Base-by-base conservation (phyloP, 768 basidiomycete species). In the Russula virescens region DNA sequence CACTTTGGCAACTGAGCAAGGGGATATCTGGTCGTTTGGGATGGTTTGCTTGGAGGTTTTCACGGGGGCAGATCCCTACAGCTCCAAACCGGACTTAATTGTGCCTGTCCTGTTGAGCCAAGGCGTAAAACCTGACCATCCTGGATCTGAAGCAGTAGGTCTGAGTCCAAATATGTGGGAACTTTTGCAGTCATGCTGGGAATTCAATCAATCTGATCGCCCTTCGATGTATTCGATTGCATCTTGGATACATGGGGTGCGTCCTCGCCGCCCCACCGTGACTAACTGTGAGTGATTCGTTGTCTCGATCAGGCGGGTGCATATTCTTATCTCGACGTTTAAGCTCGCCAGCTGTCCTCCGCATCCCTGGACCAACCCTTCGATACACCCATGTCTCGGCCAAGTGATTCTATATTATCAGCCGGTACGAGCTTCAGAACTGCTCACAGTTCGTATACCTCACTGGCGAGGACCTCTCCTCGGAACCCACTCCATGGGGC, bases 11-110 rank as follows among this genome's bases (percentile, higher is more conserved):
- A 64, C 58, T 0, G 19, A 49, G 47, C 26, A 60, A 55, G 42
- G 23, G 31, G 63, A 64, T 34, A 26, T 60, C 14, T 64, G 63
- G 63, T 64, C 63, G 7, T 64, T 64, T 55, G 63, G 63, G 31
- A 28, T 49, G 34, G 58, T 64, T 46, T 55, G 40, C 48, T 34
- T 64, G 10, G 63, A 64, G 18, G 48, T 55, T 14, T 64, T 64
- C 9, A 64, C 63, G 11, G 58, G 58, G 19, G 25, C 49, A 18
- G 53, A 64, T 14, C 63, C 63, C 10, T 64, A 55, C 53, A 25
- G 21, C 19, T 35, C 58, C 10, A 19, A 35, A 7, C 1, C 28
- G 10, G 63, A 60, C 43, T 6, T 28, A 16, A 46, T 45, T 50
- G 53, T 64, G 6, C 47, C 58, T 38, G 11, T 50, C 45, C 42